Evolutionary conservation across 225 moss, liverwort and hornwort genomes (phyloP), one percentile per base, ranked within the genome.

Genomic region (Polytrichum commune): DNA sequence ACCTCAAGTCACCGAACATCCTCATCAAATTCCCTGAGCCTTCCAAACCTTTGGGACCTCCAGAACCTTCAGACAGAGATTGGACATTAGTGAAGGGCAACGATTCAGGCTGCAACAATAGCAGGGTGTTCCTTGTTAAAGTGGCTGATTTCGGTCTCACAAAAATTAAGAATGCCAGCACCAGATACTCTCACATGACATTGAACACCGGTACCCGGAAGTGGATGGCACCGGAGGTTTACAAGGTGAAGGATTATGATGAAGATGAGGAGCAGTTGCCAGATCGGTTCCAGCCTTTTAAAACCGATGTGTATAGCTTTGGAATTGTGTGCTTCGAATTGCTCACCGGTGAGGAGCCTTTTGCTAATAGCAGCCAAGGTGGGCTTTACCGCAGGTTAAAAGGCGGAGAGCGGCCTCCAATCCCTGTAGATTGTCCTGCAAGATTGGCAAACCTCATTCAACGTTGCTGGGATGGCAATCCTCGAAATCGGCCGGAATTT

Each of bases 381-480:
- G 30, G 33, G 8, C 24, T 77, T 10, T 1, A 5, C 1, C 32
- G 19, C 0, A 8, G 22, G 19, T 65, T 81, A 29, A 53, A 28
- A 23, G 19, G 0, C 6, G 82, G 74, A 24, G 16, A 23, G 19
- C 66, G 82, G 18, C 82, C 77, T 5, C 0, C 27, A 4, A 55
- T 82, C n/a, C 71, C 74, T 5, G 18, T 4, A 2, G 55, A 71
- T 0, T 63, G 20, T 19, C 74, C 71, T 9, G 6, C 16, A 7
- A 33, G 60, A 7, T 55, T 82, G 64, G 63, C 29, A 0, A 29
- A 5, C 28, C 8, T 78, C 6, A 65, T 78, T 57, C 53, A 82
- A 56, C 62, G 30, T 18, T 82, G 82, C 56, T 78, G 82, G 82
- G 71, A 78, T 60, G 22, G 53, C 6, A 46, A 82, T 65, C 58